These are phyloP conservation scores for Leishmania tropica DNA, from an alignment of 208 protist genomes.

Conservation along the genomic window DNA sequence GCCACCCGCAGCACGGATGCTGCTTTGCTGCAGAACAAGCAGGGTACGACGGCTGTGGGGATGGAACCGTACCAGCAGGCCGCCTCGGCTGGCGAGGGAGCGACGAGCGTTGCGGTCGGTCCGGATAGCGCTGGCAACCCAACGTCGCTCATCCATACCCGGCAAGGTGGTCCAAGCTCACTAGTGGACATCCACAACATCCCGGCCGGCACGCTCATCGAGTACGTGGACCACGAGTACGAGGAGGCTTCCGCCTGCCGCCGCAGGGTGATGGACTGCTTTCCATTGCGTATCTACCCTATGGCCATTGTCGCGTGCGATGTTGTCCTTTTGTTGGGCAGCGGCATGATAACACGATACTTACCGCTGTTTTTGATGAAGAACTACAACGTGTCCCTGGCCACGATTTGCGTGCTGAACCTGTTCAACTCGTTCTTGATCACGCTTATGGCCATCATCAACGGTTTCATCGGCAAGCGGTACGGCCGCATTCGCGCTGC, in stretches of 20 bases:
- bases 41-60: background rate
- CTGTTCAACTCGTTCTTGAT: slow-evolving; percentile 52
- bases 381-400: slow-evolving; percentile 46
- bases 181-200: slow-evolving; percentile 27
- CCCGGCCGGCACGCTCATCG: slow-evolving; percentile 16
- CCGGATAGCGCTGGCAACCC: slow-evolving; percentile 8
- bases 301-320: slow-evolving; percentile 46
- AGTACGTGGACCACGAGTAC: slow-evolving; percentile 49
- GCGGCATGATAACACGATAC: slow-evolving; percentile 81
- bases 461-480: slow-evolving; percentile 37
- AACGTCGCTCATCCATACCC: background rate
- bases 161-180: background rate
- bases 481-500: slow-evolving; percentile 58
- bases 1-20: slow-evolving; percentile 28
- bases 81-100: background rate
- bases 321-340: slow-evolving; percentile 52
- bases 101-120: background rate
- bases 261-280: slow-evolving; percentile 34
- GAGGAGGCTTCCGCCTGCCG: slow-evolving; percentile 41
- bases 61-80: background rate
- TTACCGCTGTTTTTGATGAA: slow-evolving; percentile 80
- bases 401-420: slow-evolving; percentile 45
- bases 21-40: background rate
- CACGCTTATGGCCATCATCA: slow-evolving; percentile 50
- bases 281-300: slow-evolving; percentile 61